Base-by-base conservation (phyloP, 345 rosid genomes). In the Pugionium dolabratum region DNA sequence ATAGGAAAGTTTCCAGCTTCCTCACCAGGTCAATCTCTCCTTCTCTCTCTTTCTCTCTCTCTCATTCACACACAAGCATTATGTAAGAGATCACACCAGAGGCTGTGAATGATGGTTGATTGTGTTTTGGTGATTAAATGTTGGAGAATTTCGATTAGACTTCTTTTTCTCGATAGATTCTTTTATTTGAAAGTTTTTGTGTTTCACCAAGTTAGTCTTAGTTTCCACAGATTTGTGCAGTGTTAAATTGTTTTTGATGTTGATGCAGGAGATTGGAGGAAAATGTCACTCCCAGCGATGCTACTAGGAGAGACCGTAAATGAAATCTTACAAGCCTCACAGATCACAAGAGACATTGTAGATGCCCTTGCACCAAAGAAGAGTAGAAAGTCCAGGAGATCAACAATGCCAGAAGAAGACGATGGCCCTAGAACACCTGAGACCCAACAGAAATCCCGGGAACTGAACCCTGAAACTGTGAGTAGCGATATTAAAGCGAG, bases 201-300 rank as follows among this genome's bases (percentile, higher is more conserved):
- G 18, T 30, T 29, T 44, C 39, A 52, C 40, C 42, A 64, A 56
- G 31, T 3, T 40, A 6, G 7, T 55, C 7, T 0, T 62, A 41
- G 41, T 27, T 64, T 11, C 59, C 33, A 3, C 26, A 26, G 31
- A 32, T 64, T 72, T 42, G n/a, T n/a, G n/a, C 65, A 55, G 55
- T 50, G 1, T 72, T 18, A 18, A 18, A 18, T 34, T 51, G 50
- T 4, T 62, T 4, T 33, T 34, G 5, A 3, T 59, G 60, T 49
- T 59, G 25, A 36, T 57, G 54, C 78, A 87, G 95, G 85, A 11
- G 99, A 90, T 31, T 94, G 99, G 99, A 77, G 72, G 64, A 57
- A 85, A 64, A 87, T 84, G 95, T 94, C 99, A 47, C 75, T 94
- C 40, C 97, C 99, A n/a, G 99, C 97, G 59, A 94, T 94, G 99